Base-by-base conservation (phyloP, 2,329 filamentous ascomycete species). In the Colletotrichum shisoi region DNA sequence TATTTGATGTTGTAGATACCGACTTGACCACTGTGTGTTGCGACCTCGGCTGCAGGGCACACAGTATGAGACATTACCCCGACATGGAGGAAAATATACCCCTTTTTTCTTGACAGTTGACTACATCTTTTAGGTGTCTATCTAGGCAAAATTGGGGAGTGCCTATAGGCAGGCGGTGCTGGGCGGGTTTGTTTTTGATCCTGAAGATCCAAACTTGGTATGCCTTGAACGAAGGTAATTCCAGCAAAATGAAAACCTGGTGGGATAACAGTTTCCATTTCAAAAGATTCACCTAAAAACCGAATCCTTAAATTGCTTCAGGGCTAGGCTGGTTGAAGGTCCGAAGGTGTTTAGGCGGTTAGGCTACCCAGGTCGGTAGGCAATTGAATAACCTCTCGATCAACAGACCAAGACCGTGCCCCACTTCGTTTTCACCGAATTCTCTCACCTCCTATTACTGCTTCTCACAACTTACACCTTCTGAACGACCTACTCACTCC, bases 391-490 rank as follows among this genome's bases (percentile, higher is more conserved):
- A 15, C 12, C 19, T 4, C 51, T 21, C 31, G 11, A 39, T n/a
- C 11, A 53, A 5, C 24, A 40, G 19, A 27, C 21, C 4, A 37
- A 49, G 45, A 15, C 31, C n/a, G 34, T 6, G 45, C 13, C 46
- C 57, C 57, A 49, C 57, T 59, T 59, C 7, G 12, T 31, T 27
- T 59, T 42, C 34, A 51, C 34, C 34, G 21, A 59, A 59, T 51
- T 51, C 57, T 59, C 34, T 27, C 19, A 31, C 27, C 2, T 31
- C 2, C 7, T 9, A 9, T 34, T 31, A n/a, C 19, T 2, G 17
- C 31, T 39, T 42, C 57, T 19, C 12, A 49, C 15, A 39, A 49
- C 44, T 59, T 42, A 51, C 57, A 59, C n/a, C 56, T 6, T 27
- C 5, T 27, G 24, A 27, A 34, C 44, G 34, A 34, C 4, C 17